Evolutionary conservation across 2,329 filamentous ascomycete species (phyloP), one percentile per base, ranked within the genome.

Genomic region (Cordyceps pruinosa): DNA sequence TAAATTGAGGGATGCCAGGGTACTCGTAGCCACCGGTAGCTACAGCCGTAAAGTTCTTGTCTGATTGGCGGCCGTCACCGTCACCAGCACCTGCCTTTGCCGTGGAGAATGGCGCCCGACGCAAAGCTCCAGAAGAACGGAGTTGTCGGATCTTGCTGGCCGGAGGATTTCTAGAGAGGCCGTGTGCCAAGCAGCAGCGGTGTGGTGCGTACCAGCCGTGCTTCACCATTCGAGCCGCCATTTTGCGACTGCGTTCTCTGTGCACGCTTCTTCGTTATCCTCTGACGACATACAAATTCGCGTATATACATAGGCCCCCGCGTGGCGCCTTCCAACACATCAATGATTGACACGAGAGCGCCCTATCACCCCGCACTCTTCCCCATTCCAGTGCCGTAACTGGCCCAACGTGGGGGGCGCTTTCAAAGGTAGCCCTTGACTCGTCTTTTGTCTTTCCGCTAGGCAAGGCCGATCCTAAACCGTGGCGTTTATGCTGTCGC

Each of bases 1-100:
- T 65, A 61, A 77, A 78, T 2, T 65, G 70, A 7, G 76, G 76
- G 50, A 78, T 76, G 37, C 72, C 75, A 4, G 54, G 54, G 17
- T 54, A 54, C 41, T 54, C 51, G 41, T 46, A 37, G 41, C 41
- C 51, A 37, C 51, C 41, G 1, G 51, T 46, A 12, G 51, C 51
- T 12, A 54, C 41, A 5, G 51, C 51, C 17, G 41, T 28, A 26
- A 54, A 45, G 23, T 19, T 28, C 6, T 46, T 35, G 30, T 54
- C 19, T 15, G 30, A 26, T 12, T 37, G 51, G 17, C 41, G 30
- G 2, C 32, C 23, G 21, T 21, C 15, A 19, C 30, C 30, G 26
- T 44, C 37, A 23, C 21, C 28, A 23, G 37, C 28, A 15, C 19
- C 51, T 5, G 15, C 17, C 23, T 30, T 37, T 8, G 50, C 26